Conservation (phyloP, 225 moss, liverwort and hornwort genomes). For the Bryoerythrophyllum caledonicum region DNA sequence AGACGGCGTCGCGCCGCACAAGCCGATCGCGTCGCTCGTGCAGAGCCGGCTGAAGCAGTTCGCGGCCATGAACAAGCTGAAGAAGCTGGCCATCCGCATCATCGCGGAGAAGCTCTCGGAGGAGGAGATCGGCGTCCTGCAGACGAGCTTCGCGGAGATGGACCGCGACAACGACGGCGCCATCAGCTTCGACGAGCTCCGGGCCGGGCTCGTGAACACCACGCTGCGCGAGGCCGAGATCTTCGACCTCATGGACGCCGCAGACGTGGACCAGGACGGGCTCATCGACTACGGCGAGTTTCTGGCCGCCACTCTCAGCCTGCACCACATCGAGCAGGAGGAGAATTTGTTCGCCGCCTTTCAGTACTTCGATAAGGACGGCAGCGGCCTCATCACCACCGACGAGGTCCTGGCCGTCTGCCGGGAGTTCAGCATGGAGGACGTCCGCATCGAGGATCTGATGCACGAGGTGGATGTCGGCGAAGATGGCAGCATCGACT, state of each 20-base stretch:
- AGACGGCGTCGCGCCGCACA: slow-evolving; percentile 59
- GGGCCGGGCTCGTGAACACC: slow-evolving; percentile 64
- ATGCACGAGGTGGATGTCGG: slow-evolving; percentile 72
- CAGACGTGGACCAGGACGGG: slow-evolving; percentile 65
- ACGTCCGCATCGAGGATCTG: slow-evolving; percentile 57
- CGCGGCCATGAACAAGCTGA: slow-evolving; percentile 85
- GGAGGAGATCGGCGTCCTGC: slow-evolving; percentile 71
- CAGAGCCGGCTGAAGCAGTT: slow-evolving; percentile 81
- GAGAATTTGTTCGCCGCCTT: slow-evolving; percentile 85
- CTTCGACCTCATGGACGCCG: slow-evolving; percentile 55
- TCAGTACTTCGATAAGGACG: slow-evolving; percentile 67
- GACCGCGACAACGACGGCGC: slow-evolving; percentile 68
- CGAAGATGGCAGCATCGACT: slow-evolving; percentile 78
- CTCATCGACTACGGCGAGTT: slow-evolving; percentile 82
- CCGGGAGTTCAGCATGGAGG: slow-evolving; percentile 55
- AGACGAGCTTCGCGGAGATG: slow-evolving; percentile 66
- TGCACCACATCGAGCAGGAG: slow-evolving; percentile 78
- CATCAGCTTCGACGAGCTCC: slow-evolving; percentile 75
- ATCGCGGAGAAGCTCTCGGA: slow-evolving; percentile 81
- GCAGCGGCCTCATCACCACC: slow-evolving; percentile 69
- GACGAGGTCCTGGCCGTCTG: slow-evolving; percentile 51
- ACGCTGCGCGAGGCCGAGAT: slow-evolving; percentile 74
- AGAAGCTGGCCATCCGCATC: slow-evolving; percentile 84
- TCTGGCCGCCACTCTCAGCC: slow-evolving; percentile 73
- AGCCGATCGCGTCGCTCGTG: slow-evolving; percentile 67